Conservation (phyloP, 441 rosid species). For the Euphorbia schlechtendalii region DNA sequence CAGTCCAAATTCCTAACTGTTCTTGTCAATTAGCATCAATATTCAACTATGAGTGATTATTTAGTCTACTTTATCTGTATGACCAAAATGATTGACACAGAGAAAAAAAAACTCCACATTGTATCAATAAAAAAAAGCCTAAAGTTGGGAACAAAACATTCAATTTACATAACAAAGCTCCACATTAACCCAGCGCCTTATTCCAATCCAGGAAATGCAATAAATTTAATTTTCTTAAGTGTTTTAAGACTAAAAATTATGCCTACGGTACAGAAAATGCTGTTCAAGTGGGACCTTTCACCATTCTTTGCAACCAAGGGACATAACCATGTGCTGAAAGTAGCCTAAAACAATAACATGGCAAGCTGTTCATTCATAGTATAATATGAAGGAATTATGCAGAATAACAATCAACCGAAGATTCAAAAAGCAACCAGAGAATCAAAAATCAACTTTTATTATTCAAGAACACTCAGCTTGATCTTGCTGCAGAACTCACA, state of each 20-base stretch:
- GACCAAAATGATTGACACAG: background rate
- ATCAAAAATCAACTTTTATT: background rate
- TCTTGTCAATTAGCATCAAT: slow-evolving; percentile 3
- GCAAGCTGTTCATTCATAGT: slow-evolving; percentile 21
- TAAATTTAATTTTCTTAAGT: background rate
- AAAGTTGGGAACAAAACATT: background rate
- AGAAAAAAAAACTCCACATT: no score
- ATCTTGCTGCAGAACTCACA: slow-evolving; percentile 11
- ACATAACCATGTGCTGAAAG: slow-evolving; percentile 23
- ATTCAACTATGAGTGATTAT: slow-evolving; percentile 6
- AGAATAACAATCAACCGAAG: background rate
- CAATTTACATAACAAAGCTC: background rate
- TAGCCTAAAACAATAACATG: slow-evolving; percentile 21
- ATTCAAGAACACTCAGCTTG: slow-evolving; percentile 21
- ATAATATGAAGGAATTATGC: slow-evolving; percentile 16
- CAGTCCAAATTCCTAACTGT: background rate
- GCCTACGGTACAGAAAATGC: slow-evolving; percentile 1
- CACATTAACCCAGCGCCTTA: background rate
- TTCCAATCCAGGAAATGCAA: background rate
- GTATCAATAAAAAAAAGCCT: background rate
- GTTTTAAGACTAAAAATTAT: background rate
- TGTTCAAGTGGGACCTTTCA: slow-evolving; percentile 17
- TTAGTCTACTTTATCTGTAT: slow-evolving; percentile 1
- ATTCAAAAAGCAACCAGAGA: slow-evolving; percentile 3
- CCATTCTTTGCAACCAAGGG: slow-evolving; percentile 10